Evolutionary conservation across 75 land plant genomes (phyloP).

Genomic region (Ceratopteris richardii): DNA sequence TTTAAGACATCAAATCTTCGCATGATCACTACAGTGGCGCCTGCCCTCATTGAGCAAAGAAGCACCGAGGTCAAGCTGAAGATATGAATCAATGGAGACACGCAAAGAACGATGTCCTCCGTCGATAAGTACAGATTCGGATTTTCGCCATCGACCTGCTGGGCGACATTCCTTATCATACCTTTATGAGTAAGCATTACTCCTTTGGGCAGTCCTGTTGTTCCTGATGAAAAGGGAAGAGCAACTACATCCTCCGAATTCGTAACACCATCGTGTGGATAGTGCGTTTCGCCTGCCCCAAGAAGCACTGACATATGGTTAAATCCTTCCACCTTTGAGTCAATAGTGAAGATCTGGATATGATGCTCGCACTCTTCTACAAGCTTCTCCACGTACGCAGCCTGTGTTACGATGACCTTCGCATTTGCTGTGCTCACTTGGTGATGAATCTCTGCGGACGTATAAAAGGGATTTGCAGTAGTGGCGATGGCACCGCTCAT

Average conservation of each 20-base stretch:
- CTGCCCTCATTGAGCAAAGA: slow-evolving; percentile 59
- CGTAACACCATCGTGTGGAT: slow-evolving; percentile 13
- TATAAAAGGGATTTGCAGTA: slow-evolving; percentile 79
- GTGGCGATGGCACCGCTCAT: slow-evolving; percentile 45
- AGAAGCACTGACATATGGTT: slow-evolving; percentile 34
- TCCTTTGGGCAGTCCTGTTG: slow-evolving; percentile 86
- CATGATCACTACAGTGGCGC: slow-evolving; percentile 58
- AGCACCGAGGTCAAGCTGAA: slow-evolving; percentile 64
- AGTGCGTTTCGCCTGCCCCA: slow-evolving; percentile 23
- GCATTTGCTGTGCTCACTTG: slow-evolving; percentile 41
- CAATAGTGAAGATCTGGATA: slow-evolving; percentile 50
- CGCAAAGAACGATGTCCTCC: slow-evolving; percentile 68
- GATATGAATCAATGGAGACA: slow-evolving; percentile 78
- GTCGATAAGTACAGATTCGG: slow-evolving; percentile 47
- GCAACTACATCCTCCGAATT: slow-evolving; percentile 56
- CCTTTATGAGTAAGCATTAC: slow-evolving; percentile 79
- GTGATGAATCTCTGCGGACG: slow-evolving; percentile 48
- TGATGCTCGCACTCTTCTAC: slow-evolving; percentile 22
- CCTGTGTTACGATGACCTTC: slow-evolving; percentile 43
- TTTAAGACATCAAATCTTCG: slow-evolving; percentile 63
- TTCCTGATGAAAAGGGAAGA: slow-evolving; percentile 82
- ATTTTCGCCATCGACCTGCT: slow-evolving; percentile 89
- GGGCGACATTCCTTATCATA: slow-evolving; percentile 64
- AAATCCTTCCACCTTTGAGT: slow-evolving; percentile 40
- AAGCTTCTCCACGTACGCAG: slow-evolving; percentile 40